Evolutionary conservation across 805 yeast species (phyloP).

Genomic region (Schizosaccharomyces osmophilus): DNA sequence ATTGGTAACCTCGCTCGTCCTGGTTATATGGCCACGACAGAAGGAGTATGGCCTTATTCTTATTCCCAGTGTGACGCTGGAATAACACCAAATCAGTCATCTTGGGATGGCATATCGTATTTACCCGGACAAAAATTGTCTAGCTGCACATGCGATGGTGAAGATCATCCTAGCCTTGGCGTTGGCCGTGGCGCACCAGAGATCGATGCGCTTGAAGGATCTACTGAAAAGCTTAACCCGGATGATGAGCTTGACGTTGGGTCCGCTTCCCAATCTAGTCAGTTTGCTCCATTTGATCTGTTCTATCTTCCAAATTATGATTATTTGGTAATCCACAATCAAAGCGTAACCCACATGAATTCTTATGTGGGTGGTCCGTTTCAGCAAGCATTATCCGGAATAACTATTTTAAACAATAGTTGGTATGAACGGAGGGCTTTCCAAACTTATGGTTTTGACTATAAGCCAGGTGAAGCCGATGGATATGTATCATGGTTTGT

Average conservation of each 20-base stretch:
- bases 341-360: constrained; percentile 52
- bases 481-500: constrained; percentile 61
- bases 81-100: constrained; percentile 77
- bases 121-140: constrained; percentile 64
- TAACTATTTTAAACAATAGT: constrained; percentile 46
- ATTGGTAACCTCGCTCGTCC: constrained; percentile 85
- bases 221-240: constrained; percentile 15
- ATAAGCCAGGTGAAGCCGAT: constrained; percentile 32
- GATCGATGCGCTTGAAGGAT: constrained; percentile 78
- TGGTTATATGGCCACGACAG: constrained; percentile 65
- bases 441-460: constrained; percentile 63
- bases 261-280: constrained; percentile 70
- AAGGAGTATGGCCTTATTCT: constrained; percentile 88
- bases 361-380: constrained; percentile 77
- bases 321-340: constrained; percentile 48
- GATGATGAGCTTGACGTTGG: constrained; percentile 18
- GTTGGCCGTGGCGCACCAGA: constrained; percentile 88
- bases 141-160: constrained; percentile 57
- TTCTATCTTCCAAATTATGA: constrained; percentile 85
- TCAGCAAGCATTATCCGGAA: constrained; percentile 79
- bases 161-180: constrained; percentile 73
- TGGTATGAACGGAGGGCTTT: constrained; percentile 58
- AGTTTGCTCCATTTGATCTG: constrained; percentile 79
- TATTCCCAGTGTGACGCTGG: constrained; percentile 81
- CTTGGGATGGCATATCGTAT: constrained; percentile 69